Conservation (phyloP, 768 basidiomycete genomes). For the Zangia roseola region DNA sequence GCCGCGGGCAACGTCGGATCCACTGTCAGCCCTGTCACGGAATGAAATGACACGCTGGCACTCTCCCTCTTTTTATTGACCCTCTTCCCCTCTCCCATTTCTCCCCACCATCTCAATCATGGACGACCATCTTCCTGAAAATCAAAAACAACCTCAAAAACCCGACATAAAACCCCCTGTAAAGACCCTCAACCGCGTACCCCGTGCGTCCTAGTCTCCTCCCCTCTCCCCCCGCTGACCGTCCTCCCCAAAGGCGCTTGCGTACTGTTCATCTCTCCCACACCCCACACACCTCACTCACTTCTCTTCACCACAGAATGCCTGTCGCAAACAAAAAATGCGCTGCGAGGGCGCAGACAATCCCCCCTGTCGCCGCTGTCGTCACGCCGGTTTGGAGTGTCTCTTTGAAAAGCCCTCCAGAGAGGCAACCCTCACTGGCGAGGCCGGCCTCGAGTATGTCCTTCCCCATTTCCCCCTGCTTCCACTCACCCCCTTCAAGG, state of each 20-base stretch:
- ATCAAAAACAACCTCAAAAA: slow-evolving; percentile 45
- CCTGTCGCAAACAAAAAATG: slow-evolving; percentile 97
- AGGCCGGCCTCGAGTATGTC: slow-evolving; percentile 85
- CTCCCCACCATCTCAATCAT: slow-evolving; percentile 25
- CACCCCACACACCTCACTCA: slow-evolving; percentile 16
- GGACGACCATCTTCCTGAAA: slow-evolving; percentile 40
- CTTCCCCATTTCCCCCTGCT: not conserved
- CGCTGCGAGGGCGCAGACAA: slow-evolving; percentile 95
- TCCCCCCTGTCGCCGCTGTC: slow-evolving; percentile 93
- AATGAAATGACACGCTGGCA: slow-evolving; percentile 6
- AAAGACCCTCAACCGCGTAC: slow-evolving; percentile 82
- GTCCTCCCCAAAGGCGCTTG: slow-evolving; percentile 64
- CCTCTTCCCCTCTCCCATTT: slow-evolving; percentile 9
- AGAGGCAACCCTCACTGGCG: slow-evolving; percentile 83
- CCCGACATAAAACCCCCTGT: slow-evolving; percentile 69
- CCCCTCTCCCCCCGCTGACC: slow-evolving; percentile 13
- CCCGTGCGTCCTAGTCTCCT: slow-evolving; percentile 54
- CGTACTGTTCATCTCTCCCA: slow-evolving; percentile 43
- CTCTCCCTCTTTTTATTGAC: slow-evolving; percentile 14
- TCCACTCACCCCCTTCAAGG: slow-evolving; percentile 41
- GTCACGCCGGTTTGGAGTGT: slow-evolving; percentile 87
- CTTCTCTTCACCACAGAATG: slow-evolving; percentile 58
- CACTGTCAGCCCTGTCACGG: not conserved
- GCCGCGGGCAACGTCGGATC: not conserved
- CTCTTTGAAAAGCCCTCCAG: slow-evolving; percentile 92